A percentile compares a stretch with the other conserved stretches of the same genome.
Evolutionary conservation across 805 yeast genomes (phyloP).

Genomic region (Wickerhamomyces mucosus): DNA sequence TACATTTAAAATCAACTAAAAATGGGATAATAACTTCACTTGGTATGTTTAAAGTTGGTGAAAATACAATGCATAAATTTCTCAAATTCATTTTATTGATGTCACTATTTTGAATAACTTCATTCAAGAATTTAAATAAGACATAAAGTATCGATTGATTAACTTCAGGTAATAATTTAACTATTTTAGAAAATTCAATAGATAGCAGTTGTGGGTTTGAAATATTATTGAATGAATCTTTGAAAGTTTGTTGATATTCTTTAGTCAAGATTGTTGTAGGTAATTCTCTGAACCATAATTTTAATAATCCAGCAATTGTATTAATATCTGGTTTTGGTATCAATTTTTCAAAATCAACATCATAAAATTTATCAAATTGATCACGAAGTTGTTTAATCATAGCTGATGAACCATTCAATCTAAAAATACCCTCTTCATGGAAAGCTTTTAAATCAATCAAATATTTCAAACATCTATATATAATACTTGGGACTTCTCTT

Average conservation of each 20-base stretch:
- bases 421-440: conserved; percentile 85
- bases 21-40: conserved; percentile 49
- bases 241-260: conserved; percentile 32
- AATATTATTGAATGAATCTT: conserved; percentile 24
- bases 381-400: conserved; percentile 62
- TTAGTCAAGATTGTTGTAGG: conserved; percentile 62
- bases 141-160: conserved; percentile 53
- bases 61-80: conserved; percentile 73
- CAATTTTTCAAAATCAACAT: conserved; percentile 49
- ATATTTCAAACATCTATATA: conserved; percentile 65
- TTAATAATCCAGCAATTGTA: conserved; percentile 78
- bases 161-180: conserved; percentile 35
- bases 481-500: conserved; percentile 55
- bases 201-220: conserved; percentile 22
- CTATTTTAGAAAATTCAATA: conserved; percentile 21
- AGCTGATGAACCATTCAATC: conserved; percentile 82
- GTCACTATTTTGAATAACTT: conserved; percentile 50
- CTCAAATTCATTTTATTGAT: conserved; percentile 77
- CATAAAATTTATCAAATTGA: conserved; percentile 56
- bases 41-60: conserved; percentile 69
- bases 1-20: conserved; percentile 50
- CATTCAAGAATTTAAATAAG: conserved; percentile 57
- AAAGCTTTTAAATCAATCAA: conserved; percentile 58
- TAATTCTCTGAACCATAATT: conserved; percentile 70
- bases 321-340: conserved; percentile 54